These are phyloP conservation scores for Candida suzukii DNA, from an alignment of 805 yeast species.

Conservation along the genomic window DNA sequence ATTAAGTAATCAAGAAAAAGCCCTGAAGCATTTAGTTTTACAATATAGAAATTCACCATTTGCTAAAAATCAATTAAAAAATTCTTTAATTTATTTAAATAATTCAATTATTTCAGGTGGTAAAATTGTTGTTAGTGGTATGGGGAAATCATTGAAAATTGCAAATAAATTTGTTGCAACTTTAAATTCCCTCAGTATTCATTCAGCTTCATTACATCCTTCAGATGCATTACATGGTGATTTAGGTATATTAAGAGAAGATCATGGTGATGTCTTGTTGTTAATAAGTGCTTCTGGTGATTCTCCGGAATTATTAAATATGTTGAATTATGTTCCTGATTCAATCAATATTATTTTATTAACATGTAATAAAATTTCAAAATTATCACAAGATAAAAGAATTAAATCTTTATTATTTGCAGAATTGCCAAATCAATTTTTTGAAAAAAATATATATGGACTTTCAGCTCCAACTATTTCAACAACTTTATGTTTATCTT, in stretches of 20 bases:
- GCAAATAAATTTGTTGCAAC: constrained; percentile 78
- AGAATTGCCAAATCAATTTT: constrained; percentile 47
- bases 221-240: constrained; percentile 90
- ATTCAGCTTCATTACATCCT: constrained; percentile 67
- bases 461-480: constrained; percentile 85
- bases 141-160: constrained; percentile 79
- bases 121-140: constrained; percentile 71
- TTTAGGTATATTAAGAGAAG: constrained; percentile 59
- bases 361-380: constrained; percentile 55
- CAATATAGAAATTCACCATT: constrained; percentile 41
- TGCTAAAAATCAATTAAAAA: constrained; percentile 36
- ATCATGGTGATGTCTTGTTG: constrained; percentile 49
- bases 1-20: constrained; percentile 38
- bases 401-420: constrained; percentile 51
- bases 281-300: constrained; percentile 77
- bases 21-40: constrained; percentile 34
- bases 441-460: constrained; percentile 65
- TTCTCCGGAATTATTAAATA: constrained; percentile 62
- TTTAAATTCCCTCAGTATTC: constrained; percentile 69
- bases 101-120: constrained; percentile 43
- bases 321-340: constrained; percentile 51
- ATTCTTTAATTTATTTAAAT: constrained; percentile 36
- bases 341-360: constrained; percentile 50
- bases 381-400: constrained; percentile 43
- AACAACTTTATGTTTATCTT: constrained; percentile 65